Percentiles rank a stretch among this genome's conserved stretches.
These are phyloP conservation scores for Thielaviopsis populi DNA, from an alignment of 2,329 filamentous ascomycete species.

Conservation along the genomic window DNA sequence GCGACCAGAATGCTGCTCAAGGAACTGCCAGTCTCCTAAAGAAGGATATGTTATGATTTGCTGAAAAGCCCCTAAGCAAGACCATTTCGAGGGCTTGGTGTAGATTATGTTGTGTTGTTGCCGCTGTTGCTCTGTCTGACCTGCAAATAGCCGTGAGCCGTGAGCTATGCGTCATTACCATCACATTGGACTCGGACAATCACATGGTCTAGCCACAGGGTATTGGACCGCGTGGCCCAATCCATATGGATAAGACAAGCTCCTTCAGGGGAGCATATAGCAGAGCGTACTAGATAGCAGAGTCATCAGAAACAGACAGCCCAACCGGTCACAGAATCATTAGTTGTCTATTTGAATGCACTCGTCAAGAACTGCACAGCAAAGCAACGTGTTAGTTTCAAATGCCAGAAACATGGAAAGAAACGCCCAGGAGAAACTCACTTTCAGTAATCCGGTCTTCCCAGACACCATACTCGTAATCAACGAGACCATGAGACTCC, in stretches of 20 bases:
- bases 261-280: too few relatives aligned
- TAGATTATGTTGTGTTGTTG: neutral
- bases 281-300: too few relatives aligned
- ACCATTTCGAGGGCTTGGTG: neutral
- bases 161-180: too few relatives aligned
- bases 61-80: neutral
- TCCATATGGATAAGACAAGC: too few relatives aligned
- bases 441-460: slow-evolving; percentile 80
- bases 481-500: slow-evolving; percentile 83
- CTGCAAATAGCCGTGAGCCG: too few relatives aligned
- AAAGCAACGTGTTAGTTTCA: neutral
- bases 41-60: neutral
- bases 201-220: too few relatives aligned
- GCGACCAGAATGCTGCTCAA: neutral
- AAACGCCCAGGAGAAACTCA: slow-evolving; percentile 33
- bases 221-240: too few relatives aligned
- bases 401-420: slow-evolving; percentile 14
- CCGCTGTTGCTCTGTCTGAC: neutral
- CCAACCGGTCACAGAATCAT: neutral
- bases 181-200: too few relatives aligned
- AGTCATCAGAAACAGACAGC: too few relatives aligned
- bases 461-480: slow-evolving; percentile 94
- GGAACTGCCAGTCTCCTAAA: neutral
- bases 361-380: neutral
- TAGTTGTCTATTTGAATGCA: neutral